These are phyloP conservation scores for Styphnolobium japonicum DNA, from an alignment of 306 rosid genomes.

Conservation along the genomic window DNA sequence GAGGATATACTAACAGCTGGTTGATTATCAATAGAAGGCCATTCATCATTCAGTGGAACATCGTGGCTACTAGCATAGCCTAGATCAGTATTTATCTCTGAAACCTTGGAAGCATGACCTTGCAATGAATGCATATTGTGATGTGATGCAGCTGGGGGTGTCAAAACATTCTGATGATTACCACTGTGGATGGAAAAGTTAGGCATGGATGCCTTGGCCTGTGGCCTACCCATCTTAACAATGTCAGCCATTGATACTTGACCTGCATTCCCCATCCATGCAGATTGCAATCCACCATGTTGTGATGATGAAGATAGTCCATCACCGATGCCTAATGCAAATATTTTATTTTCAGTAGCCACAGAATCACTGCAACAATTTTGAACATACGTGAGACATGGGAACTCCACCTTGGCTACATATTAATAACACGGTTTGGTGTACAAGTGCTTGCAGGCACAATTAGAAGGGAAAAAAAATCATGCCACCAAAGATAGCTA, in stretches of 20 bases:
- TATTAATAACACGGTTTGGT: neutral
- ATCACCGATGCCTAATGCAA: constrained; percentile 44
- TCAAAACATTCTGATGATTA: constrained; percentile 41
- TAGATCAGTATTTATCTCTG: constrained; percentile 44
- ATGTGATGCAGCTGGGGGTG: constrained; percentile 39
- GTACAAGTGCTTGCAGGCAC: neutral
- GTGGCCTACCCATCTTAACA: constrained; percentile 69
- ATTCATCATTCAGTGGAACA: constrained; percentile 54
- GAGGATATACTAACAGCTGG: constrained; percentile 46
- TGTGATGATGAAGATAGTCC: constrained; percentile 56
- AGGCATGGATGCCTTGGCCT: constrained; percentile 48
- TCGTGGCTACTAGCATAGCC: constrained; percentile 33
- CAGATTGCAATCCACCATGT: constrained; percentile 61
- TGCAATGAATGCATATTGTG: constrained; percentile 49
- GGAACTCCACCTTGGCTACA: neutral
- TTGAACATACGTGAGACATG: constrained; percentile 18
- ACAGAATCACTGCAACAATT: constrained; percentile 59
- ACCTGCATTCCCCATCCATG: constrained; percentile 73
- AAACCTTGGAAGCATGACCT: constrained; percentile 47
- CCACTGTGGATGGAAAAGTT: constrained; percentile 47
- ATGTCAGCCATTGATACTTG: constrained; percentile 91
- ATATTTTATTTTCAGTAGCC: constrained; percentile 49
- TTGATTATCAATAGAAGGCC: constrained; percentile 79
- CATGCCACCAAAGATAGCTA: neutral
- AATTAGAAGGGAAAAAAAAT: neutral